A percentile compares a stretch with the other conserved stretches of the same genome.
Evolutionary conservation across 371 early-diverging fungal genomes (phyloP).

Genomic region (Mortierella sp.): DNA sequence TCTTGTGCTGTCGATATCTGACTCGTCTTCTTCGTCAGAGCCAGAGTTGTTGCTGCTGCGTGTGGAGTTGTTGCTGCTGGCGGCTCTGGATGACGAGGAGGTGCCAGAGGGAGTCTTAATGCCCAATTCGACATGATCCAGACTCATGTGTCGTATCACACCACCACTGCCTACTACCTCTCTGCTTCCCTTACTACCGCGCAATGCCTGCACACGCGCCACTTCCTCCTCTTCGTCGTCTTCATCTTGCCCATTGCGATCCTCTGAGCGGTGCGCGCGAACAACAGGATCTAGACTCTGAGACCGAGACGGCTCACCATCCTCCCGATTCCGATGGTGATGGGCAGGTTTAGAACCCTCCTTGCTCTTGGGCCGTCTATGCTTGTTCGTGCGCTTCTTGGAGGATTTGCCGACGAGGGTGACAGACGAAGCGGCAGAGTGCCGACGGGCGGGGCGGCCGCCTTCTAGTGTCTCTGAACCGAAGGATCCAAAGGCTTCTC

Average conservation of each 20-base stretch:
- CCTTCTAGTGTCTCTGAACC: neutral
- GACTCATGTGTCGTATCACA: neutral
- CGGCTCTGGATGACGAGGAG: too few species aligned
- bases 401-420: constrained; percentile 32
- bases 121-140: neutral
- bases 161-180: neutral
- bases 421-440: constrained; percentile 40
- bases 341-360: neutral
- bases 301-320: neutral
- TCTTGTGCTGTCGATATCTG: neutral
- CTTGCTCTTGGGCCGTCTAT: neutral
- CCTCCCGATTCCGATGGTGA: neutral
- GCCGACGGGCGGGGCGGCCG: constrained; percentile 7
- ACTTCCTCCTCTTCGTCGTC: neutral
- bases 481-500: neutral
- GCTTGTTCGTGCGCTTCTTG: neutral
- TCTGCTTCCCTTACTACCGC: neutral
- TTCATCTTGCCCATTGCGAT: neutral
- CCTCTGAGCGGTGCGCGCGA: neutral
- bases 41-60: neutral
- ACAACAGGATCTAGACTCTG: neutral
- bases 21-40: constrained; percentile 12
- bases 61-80: neutral
- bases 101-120: neutral
- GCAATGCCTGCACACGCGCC: neutral